Evolutionary conservation across 306 rosid species (phyloP), one percentile per base, ranked within the genome.

Genomic region (Vicia villosa): DNA sequence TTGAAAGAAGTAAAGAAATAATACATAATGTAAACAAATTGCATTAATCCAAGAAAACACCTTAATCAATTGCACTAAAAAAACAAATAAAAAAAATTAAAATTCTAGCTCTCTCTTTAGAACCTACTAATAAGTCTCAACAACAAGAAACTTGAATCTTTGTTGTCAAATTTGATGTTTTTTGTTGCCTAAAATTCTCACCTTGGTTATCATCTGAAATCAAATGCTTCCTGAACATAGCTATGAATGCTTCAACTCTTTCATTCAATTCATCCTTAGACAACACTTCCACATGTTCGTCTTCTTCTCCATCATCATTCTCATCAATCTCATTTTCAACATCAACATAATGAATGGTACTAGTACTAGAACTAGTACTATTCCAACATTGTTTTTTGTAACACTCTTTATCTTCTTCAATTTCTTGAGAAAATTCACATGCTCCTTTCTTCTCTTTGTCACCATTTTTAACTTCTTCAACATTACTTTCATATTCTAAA

Each of bases 231-330:
- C 96, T 86, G 36, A 95, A 95, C 96, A 83, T 89, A n/a, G 91
- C 64, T 43, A 95, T 95, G 79, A 95, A 95, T 73, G 99, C 97
- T 71, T 95, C 99, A 56, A 77, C 97, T 77, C 90, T 91, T 75
- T 89, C 95, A 59, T 95, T 89, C 83, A 94, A 79, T 66, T 89
- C 97, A 77, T 89, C 97, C 77, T 87, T 89, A 9, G 97, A 88
- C 63, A 94, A 65, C 80, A 50, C 43, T 37, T 80, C 52, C 15
- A 51, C 78, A 17, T 69, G 85, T 5, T 62, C 83, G 10, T 70
- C 82, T 16, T 10, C 77, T 1, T 40, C 78, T 1, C 34, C 83
- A 6, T 34, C 61, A 2, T 54, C 83, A 13, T 80, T 70, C 21
- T 63, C 80, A 13, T 45, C 80, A n/a, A 11, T 16, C 69, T 76